These are phyloP conservation scores for Trichophyton benhamiae DNA, from an alignment of 2,329 filamentous ascomycete genomes.

Conservation along the genomic window DNA sequence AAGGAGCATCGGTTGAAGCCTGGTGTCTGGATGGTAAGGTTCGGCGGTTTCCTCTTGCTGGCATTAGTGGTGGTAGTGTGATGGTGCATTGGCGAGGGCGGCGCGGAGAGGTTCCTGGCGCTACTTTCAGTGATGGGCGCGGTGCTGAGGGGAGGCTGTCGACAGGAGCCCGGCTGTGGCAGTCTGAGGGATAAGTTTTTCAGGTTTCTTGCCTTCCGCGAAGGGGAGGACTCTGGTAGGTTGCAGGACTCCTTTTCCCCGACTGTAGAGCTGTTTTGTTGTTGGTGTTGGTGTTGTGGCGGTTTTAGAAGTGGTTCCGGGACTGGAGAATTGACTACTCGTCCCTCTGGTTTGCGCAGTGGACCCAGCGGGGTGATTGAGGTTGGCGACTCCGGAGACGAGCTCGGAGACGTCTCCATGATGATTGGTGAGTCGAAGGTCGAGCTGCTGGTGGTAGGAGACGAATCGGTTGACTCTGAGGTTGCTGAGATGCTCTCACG, in stretches of 20 bases:
- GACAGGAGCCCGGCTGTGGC: slow-evolving; percentile 31
- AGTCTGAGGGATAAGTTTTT: slow-evolving; percentile 54
- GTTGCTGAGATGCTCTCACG: slow-evolving; percentile 33
- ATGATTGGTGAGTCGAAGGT: slow-evolving; percentile 84
- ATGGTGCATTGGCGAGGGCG: slow-evolving; percentile 41
- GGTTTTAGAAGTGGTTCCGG: background rate
- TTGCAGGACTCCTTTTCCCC: slow-evolving; percentile 7
- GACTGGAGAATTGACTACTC: background rate
- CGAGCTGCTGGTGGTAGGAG: slow-evolving; percentile 84
- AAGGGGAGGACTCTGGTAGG: slow-evolving; percentile 20
- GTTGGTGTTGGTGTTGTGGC: background rate
- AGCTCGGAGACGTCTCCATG: slow-evolving; percentile 80
- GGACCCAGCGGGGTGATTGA: slow-evolving; percentile 50
- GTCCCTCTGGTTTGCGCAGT: background rate
- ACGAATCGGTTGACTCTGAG: slow-evolving; percentile 85
- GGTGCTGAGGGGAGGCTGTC: slow-evolving; percentile 37
- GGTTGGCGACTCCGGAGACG: slow-evolving; percentile 80
- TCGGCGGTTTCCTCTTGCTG: slow-evolving; percentile 45
- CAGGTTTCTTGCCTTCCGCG: slow-evolving; percentile 43
- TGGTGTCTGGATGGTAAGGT: slow-evolving; percentile 47
- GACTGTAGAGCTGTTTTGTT: background rate
- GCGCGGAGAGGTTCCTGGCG: slow-evolving; percentile 36
- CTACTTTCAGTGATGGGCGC: slow-evolving; percentile 32
- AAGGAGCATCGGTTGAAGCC: slow-evolving; percentile 40
- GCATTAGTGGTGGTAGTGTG: slow-evolving; percentile 37